A percentile compares a stretch with the other conserved stretches of the same genome.
Conservation (phyloP, 768 basidiomycete genomes). For the Lanmaoa pseudosensibilis region DNA sequence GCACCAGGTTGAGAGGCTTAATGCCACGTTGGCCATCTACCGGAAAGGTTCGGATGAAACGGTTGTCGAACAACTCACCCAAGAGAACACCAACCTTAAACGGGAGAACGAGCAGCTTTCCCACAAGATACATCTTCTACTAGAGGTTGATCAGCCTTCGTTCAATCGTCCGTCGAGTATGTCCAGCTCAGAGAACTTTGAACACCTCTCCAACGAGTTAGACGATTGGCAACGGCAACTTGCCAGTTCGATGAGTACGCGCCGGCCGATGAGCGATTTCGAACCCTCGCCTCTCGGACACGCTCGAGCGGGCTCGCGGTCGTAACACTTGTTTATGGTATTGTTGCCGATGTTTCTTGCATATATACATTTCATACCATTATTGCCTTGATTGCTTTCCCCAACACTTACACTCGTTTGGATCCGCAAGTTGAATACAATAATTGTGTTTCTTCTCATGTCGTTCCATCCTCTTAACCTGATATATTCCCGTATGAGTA, state of each 20-base stretch:
- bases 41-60: constrained; percentile 79
- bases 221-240: constrained; percentile 87
- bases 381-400: constrained; percentile 37
- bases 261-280: constrained; percentile 70
- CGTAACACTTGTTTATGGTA: constrained; percentile 34
- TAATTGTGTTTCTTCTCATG: constrained; percentile 37
- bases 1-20: constrained; percentile 74
- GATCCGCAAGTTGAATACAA: constrained; percentile 44
- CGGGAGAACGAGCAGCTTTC: constrained; percentile 86
- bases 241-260: constrained; percentile 73
- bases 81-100: constrained; percentile 76
- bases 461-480: constrained; percentile 31
- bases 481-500: constrained; percentile 38
- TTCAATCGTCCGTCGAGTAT: constrained; percentile 71
- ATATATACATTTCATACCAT: constrained; percentile 39
- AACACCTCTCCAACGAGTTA: constrained; percentile 75
- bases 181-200: constrained; percentile 84
- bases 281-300: constrained; percentile 56
- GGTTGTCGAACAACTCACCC: constrained; percentile 75
- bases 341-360: constrained; percentile 24
- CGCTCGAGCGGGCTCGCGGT: constrained; percentile 61
- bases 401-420: constrained; percentile 54
- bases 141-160: constrained; percentile 80
- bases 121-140: constrained; percentile 86
- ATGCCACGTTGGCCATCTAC: constrained; percentile 69